Evolutionary conservation across 805 yeast genomes (phyloP).

Genomic region (Starmerella stellata): DNA sequence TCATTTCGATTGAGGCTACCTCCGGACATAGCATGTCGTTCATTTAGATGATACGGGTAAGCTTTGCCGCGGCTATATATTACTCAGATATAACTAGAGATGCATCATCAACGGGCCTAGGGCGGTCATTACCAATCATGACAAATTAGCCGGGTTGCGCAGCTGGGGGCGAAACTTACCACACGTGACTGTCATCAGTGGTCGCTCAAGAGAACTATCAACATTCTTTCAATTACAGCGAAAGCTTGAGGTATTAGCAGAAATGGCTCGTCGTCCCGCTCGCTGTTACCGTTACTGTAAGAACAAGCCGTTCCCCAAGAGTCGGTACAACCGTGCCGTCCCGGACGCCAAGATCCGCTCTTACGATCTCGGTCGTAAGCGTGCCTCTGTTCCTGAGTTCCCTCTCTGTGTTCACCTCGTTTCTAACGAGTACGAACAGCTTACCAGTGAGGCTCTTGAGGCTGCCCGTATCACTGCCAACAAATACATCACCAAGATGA

Average conservation of each 20-base stretch:
- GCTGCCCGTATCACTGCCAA: slow-evolving; percentile 99
- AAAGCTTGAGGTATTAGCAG: background rate
- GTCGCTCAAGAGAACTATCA: background rate
- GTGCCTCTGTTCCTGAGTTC: slow-evolving; percentile 98
- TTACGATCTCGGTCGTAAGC: slow-evolving; percentile 98
- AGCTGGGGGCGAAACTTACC: no score
- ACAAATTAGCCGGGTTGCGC: no score
- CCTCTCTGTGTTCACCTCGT: slow-evolving; percentile 99
- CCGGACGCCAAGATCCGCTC: slow-evolving; percentile 99
- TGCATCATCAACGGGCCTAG: no score
- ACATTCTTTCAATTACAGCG: background rate
- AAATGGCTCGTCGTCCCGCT: slow-evolving; percentile 99
- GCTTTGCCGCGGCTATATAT: no score
- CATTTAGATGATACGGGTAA: no score
- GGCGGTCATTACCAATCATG: no score
- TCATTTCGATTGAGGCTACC: no score
- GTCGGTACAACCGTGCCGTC: slow-evolving; percentile 99
- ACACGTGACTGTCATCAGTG: background rate
- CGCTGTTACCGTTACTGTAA: slow-evolving; percentile 99
- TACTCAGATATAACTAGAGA: no score
- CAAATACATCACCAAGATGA: slow-evolving; percentile 94
- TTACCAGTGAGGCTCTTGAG: slow-evolving; percentile 98
- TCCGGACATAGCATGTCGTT: no score
- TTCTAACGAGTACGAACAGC: slow-evolving; percentile 97
- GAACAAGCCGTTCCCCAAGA: slow-evolving; percentile 99